A percentile compares a stretch with the other conserved stretches of the same genome.
phyloP scores from a whole-genome alignment of 2,329 filamentous ascomycete genomes.

The Xylariaceae sp. region DNA sequence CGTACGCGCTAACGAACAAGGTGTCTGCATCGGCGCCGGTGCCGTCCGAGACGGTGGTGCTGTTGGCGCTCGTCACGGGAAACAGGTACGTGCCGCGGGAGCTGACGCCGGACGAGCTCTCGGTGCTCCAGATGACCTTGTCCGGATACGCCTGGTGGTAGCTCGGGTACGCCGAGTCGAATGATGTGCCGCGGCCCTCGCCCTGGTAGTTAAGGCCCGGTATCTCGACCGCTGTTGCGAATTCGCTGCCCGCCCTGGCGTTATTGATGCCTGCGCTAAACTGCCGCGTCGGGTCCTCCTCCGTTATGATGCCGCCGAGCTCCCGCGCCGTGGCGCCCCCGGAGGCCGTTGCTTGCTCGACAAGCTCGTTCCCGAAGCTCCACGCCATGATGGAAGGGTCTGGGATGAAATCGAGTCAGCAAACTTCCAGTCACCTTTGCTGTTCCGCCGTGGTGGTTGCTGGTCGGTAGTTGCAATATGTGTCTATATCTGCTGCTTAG shows the following conservation, averaged over 20 bases:
- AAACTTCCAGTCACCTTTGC: background rate
- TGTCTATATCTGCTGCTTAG: background rate
- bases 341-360: slow-evolving; percentile 43
- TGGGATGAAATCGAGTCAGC: background rate
- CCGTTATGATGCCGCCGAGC: slow-evolving; percentile 32
- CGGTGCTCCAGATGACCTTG: slow-evolving; percentile 49
- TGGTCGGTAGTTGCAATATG: no score
- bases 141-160: slow-evolving; percentile 50
- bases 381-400: slow-evolving; percentile 54
- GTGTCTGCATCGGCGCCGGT: slow-evolving; percentile 41
- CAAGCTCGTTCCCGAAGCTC: slow-evolving; percentile 57
- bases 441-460: no score
- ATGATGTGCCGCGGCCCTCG: slow-evolving; percentile 40
- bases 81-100: slow-evolving; percentile 56
- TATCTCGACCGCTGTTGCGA: slow-evolving; percentile 37
- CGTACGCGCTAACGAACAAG: slow-evolving; percentile 51
- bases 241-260: slow-evolving; percentile 10
- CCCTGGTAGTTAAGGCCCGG: slow-evolving; percentile 52
- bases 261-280: slow-evolving; percentile 10
- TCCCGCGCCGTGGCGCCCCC: slow-evolving; percentile 31
- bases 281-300: slow-evolving; percentile 15
- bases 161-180: slow-evolving; percentile 37
- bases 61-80: slow-evolving; percentile 47
- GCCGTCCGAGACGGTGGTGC: slow-evolving; percentile 41
- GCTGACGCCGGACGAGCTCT: slow-evolving; percentile 49